Conservation (phyloP, 75 land plant species). For the Pinus albicaulis region DNA sequence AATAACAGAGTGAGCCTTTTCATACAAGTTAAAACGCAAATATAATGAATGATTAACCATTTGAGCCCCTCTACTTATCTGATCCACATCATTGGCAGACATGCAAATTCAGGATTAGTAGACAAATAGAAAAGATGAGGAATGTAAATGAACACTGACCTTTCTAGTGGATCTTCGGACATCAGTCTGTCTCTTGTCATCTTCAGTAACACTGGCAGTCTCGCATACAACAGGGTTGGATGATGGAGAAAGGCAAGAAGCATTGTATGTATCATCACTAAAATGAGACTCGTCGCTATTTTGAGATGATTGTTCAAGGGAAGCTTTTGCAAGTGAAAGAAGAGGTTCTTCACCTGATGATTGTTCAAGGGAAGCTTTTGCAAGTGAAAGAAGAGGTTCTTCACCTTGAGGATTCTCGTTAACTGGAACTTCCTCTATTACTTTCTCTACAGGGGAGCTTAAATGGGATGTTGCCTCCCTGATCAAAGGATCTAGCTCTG, state of each 20-base stretch:
- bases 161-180: neutral
- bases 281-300: neutral
- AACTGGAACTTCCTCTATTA: neutral
- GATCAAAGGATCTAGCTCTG: neutral
- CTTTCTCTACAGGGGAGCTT: neutral
- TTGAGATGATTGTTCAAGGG: neutral
- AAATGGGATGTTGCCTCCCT: neutral
- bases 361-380: neutral
- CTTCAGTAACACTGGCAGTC: neutral
- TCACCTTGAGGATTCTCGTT: neutral
- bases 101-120: neutral
- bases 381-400: neutral
- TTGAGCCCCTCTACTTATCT: neutral
- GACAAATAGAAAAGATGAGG: neutral
- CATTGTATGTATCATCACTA: neutral
- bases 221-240: neutral
- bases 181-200: neutral
- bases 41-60: neutral
- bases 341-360: neutral
- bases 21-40: no score
- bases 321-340: neutral
- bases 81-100: neutral
- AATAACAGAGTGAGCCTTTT: neutral
- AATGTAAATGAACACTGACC: slow-evolving; percentile 1
- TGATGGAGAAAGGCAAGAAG: neutral